Base-by-base conservation (phyloP, 805 yeast species). In the Saccharomycopsis sp. region DNA sequence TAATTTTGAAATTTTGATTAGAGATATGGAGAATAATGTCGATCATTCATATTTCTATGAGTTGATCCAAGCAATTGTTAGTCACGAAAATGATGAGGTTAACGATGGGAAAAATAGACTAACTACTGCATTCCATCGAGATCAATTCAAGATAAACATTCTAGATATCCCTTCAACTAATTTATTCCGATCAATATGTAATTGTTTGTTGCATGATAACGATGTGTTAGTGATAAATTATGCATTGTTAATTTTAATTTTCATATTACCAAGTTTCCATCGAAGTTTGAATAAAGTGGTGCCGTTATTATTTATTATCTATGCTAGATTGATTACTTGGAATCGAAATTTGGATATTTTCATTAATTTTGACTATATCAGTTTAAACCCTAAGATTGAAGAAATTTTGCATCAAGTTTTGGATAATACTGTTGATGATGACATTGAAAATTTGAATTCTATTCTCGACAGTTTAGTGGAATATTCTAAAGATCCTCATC, bases 161-260 rank as follows among this genome's bases (percentile, higher is more conserved):
- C 35, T 6, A 14, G 35, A 31, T 6, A 9, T 9, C 9, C 19
- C 35, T 7, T 31, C 19, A 29, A 46, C 51, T 7, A 34, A 23
- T 5, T 29, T 49, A 4, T 36, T 49, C 29, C 21, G 34, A 23
- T 40, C 50, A 9, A 13, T 49, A 6, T 34, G 38, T 20, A 31
- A 46, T 9, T 39, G 44, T 31, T 35, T 46, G n/a, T 11, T 49
- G 5, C 43, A 23, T 27, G 52, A 49, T 17, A 36, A 46, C 21
- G 52, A 49, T 34, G 40, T 43, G 13, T n/a, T 38, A 4, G 17
- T 43, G 8, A 28, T 49, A 3, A 40, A 45, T 16, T 40, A 33
- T 27, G 48, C 48, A 11, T 32, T 49, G 19, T 31, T 46, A 17
- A 16, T 45, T 3, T 35, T 49, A 8, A 27, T 46, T 23, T 26